Evolutionary conservation across 805 yeast species (phyloP).

Genomic region (Kodamaea fukazawae): DNA sequence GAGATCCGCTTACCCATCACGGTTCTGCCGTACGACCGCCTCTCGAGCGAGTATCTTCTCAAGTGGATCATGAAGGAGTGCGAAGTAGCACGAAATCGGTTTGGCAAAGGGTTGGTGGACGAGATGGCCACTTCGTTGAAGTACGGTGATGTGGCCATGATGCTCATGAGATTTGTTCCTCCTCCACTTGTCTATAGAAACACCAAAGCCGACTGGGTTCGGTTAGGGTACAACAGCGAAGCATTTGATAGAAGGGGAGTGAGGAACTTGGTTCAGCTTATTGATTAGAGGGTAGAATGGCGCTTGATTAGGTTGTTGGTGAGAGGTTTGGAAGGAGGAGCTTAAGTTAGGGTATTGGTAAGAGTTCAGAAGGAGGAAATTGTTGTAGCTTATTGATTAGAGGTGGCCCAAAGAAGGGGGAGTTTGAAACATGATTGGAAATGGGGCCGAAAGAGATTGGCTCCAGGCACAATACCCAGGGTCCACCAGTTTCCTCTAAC

Average conservation of each 20-base stretch:
- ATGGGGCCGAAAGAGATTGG: no score
- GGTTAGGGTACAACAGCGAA: conserved; percentile 37
- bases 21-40: conserved; percentile 51
- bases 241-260: conserved; percentile 27
- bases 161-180: conserved; percentile 20
- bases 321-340: background rate
- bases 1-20: conserved; percentile 51
- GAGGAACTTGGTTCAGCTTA: conserved; percentile 20
- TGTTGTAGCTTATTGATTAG: no score
- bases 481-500: no score
- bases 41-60: conserved; percentile 47
- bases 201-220: conserved; percentile 36
- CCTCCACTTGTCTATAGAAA: conserved; percentile 30
- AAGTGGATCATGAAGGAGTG: conserved; percentile 55
- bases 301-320: background rate
- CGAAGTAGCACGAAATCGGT: conserved; percentile 37
- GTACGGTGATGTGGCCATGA: conserved; percentile 20
- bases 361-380: no score
- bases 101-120: conserved; percentile 32
- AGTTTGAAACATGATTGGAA: no score
- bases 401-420: no score
- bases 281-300: conserved; percentile 22
- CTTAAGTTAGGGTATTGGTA: no score
- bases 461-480: no score
- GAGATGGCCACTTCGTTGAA: conserved; percentile 16